These are phyloP conservation scores for Calonectria henricotiae DNA, from an alignment of 2,329 filamentous ascomycete species.

Conservation along the genomic window DNA sequence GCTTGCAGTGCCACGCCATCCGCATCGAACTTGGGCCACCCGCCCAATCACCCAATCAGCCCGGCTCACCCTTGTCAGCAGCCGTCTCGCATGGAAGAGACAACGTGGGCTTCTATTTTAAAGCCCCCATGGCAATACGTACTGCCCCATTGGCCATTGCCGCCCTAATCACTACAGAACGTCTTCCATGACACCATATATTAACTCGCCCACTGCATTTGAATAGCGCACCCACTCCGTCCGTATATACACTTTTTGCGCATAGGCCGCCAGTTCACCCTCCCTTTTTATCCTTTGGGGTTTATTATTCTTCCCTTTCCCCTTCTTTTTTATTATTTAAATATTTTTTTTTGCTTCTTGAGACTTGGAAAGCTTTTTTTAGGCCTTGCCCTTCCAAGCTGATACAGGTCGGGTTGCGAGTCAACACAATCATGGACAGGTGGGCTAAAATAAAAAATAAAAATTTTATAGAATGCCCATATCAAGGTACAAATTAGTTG, in stretches of 20 bases:
- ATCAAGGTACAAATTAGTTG: neutral
- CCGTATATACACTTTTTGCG: conserved; percentile 9
- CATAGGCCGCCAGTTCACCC: conserved; percentile 23
- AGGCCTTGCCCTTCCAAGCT: neutral
- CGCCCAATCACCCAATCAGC: neutral
- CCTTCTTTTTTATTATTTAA: neutral
- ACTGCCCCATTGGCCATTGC: neutral
- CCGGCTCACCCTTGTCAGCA: conserved; percentile 15
- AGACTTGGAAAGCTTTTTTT: neutral
- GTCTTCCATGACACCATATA: conserved; percentile 15
- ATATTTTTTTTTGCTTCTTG: conserved; percentile 3
- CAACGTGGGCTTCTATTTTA: conserved; percentile 25
- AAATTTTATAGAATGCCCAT: neutral
- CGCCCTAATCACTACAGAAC: neutral
- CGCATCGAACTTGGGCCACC: conserved; percentile 26
- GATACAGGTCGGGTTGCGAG: neutral
- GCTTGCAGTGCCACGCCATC: conserved; percentile 46
- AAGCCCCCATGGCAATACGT: neutral
- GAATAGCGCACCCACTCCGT: conserved; percentile 13
- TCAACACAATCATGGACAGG: neutral
- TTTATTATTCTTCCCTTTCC: neutral
- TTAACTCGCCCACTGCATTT: neutral
- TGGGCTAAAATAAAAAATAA: neutral
- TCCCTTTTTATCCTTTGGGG: too few species aligned
- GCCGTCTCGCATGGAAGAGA: conserved; percentile 10